These are phyloP conservation scores for Phytophthora ramorum DNA, from an alignment of 352 stramenopile species.

Conservation along the genomic window DNA sequence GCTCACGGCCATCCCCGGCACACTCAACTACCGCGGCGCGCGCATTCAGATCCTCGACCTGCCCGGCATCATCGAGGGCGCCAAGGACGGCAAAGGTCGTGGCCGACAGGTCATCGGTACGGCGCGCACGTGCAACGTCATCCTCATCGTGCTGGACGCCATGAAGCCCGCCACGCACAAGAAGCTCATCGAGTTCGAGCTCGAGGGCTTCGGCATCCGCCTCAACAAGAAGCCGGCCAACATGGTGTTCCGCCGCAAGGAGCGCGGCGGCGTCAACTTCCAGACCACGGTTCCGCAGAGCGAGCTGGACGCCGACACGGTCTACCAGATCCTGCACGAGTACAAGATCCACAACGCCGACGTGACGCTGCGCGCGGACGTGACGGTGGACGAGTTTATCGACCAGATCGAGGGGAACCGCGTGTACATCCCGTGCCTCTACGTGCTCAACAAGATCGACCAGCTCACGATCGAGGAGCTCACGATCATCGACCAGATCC, in stretches of 20 bases:
- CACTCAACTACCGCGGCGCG: constrained; percentile 95
- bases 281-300: constrained; percentile 93
- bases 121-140: constrained; percentile 98
- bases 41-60: constrained; percentile 92
- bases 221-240: constrained; percentile 98
- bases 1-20: constrained; percentile 98
- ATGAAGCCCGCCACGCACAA: constrained; percentile 98
- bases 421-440: constrained; percentile 98
- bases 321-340: constrained; percentile 96
- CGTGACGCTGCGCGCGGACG: constrained; percentile 95
- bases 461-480: constrained; percentile 98
- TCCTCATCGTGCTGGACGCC: constrained; percentile 98
- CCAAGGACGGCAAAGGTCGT: constrained; percentile 97
- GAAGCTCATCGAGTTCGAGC: constrained; percentile 98
- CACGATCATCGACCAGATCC: constrained; percentile 98
- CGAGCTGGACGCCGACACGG: constrained; percentile 95
- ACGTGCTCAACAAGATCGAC: constrained; percentile 99
- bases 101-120: constrained; percentile 97
- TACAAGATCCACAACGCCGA: constrained; percentile 99
- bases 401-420: constrained; percentile 99
- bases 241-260: constrained; percentile 97
- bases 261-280: constrained; percentile 98
- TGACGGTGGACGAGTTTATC: constrained; percentile 98
- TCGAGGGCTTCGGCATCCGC: constrained; percentile 98
- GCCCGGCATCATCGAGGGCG: constrained; percentile 98